phyloP scores from a whole-genome alignment of 192 early-diverging fungal genomes.

The Gaertneriomyces sp. region DNA sequence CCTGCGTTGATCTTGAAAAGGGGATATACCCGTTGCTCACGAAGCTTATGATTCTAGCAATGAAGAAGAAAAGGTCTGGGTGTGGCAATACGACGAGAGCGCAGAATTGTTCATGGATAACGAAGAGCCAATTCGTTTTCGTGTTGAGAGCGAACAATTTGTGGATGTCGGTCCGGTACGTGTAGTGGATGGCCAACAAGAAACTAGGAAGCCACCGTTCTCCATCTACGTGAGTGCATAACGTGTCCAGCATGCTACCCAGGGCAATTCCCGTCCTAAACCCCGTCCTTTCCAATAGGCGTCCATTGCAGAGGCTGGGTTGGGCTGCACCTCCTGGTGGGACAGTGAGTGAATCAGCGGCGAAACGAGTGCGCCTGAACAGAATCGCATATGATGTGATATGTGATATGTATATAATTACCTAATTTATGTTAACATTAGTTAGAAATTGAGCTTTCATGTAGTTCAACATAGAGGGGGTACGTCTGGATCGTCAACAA shows the following conservation, averaged over 20 bases:
- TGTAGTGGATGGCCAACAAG: constrained; percentile 2
- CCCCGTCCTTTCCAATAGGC: neutral
- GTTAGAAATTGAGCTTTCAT: neutral
- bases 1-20: neutral
- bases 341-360: neutral
- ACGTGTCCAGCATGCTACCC: too few relatives aligned
- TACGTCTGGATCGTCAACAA: constrained; percentile 55
- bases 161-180: constrained; percentile 65
- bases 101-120: constrained; percentile 72
- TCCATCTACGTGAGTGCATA: neutral
- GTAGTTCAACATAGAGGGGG: constrained; percentile 47
- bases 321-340: constrained; percentile 21
- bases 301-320: constrained; percentile 20
- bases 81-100: constrained; percentile 73
- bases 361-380: too few relatives aligned
- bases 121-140: constrained; percentile 71
- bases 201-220: neutral
- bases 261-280: too few relatives aligned
- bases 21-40: neutral
- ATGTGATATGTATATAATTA: too few relatives aligned
- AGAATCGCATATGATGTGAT: too few relatives aligned
- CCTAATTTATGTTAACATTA: too few relatives aligned
- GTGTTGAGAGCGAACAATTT: constrained; percentile 70
- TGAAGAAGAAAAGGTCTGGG: constrained; percentile 69
- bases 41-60: constrained; percentile 40